Conservation (phyloP, 352 stramenopile species). For the Blastocystis sp. region DNA sequence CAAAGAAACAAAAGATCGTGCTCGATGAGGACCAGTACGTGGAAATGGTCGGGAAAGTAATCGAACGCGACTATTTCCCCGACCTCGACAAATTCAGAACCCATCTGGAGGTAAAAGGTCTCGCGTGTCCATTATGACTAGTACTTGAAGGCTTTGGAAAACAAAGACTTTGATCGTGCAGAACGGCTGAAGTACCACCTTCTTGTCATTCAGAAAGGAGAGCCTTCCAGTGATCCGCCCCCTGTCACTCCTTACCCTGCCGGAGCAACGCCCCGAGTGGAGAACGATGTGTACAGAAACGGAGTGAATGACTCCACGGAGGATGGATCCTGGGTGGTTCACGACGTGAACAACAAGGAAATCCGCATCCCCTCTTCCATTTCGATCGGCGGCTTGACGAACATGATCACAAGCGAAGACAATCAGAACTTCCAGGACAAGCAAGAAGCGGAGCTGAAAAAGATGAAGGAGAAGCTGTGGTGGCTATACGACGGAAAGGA, state of each 20-base stretch:
- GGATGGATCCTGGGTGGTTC: constrained; percentile 12
- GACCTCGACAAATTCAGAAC: constrained; percentile 69
- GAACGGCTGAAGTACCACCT: constrained; percentile 66
- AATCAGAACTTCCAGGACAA: constrained; percentile 73
- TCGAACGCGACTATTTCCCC: constrained; percentile 73
- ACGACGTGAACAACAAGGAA: constrained; percentile 72
- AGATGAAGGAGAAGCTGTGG: constrained; percentile 61
- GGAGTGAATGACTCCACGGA: neutral
- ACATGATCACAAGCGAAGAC: constrained; percentile 72
- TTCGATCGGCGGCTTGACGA: constrained; percentile 29
- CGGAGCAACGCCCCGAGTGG: constrained; percentile 25
- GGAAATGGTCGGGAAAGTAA: constrained; percentile 64
- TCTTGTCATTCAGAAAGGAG: constrained; percentile 36
- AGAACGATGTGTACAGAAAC: constrained; percentile 51
- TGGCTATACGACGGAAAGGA: constrained; percentile 64
- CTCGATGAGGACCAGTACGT: constrained; percentile 66
- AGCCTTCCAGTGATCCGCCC: constrained; percentile 25
- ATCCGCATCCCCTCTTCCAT: constrained; percentile 39
- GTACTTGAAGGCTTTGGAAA: constrained; percentile 66
- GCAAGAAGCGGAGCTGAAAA: constrained; percentile 55
- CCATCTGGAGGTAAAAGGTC: constrained; percentile 19
- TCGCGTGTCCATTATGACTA: neutral
- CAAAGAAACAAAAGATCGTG: constrained; percentile 63
- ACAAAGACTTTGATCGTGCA: constrained; percentile 65
- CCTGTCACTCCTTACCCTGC: constrained; percentile 20